Base-by-base conservation (phyloP, 768 basidiomycete species). In the Suillus decipiens region DNA sequence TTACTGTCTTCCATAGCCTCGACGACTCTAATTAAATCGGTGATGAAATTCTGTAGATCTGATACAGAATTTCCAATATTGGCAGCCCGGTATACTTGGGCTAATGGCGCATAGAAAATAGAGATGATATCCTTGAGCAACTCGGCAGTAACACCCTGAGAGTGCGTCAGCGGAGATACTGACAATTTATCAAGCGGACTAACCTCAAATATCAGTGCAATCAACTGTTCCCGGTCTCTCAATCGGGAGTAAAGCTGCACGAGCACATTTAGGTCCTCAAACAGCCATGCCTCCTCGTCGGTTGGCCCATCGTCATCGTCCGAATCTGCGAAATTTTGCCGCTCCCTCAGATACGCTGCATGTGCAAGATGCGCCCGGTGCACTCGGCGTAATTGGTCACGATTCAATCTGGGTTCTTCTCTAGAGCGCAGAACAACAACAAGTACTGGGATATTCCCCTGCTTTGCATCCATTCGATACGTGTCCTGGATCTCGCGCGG, bases 81-180 rank as follows among this genome's bases (percentile, higher is more conserved):
- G 6, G 97, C 97, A 11, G 97, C 97, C 69, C 92, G 88, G 78
- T 99, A 99, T 1, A 99, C 97, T 71, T 96, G 93, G 2, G 97
- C 97, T 31, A 99, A 80, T 2, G 97, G 97, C 1, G 95, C 79
- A 75, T 99, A 99, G 76, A 99, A 99, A 63, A 99, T 99, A 22
- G 97, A 98, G 69, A 99, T 94, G 64, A 99, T 98, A 73, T 99
- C 97, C 76, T 96, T 98, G 70, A 99, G 79, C 31, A 99, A 81
- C 39, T 99, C 97, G 2, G 96, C 89, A 0, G 97, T 99, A 51
- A 89, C 89, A 24, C 97, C 96, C 96, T 99, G 41, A 8, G 24
- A 5, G 39, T 58, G 48, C 47, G 61, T 47, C 41, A 63, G 42
- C 53, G n/a, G 5, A 28, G 28, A 48, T 17, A 28, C 12, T 19